Evolutionary conservation across 345 rosid species (phyloP).

Genomic region (Boechera retrofracta): DNA sequence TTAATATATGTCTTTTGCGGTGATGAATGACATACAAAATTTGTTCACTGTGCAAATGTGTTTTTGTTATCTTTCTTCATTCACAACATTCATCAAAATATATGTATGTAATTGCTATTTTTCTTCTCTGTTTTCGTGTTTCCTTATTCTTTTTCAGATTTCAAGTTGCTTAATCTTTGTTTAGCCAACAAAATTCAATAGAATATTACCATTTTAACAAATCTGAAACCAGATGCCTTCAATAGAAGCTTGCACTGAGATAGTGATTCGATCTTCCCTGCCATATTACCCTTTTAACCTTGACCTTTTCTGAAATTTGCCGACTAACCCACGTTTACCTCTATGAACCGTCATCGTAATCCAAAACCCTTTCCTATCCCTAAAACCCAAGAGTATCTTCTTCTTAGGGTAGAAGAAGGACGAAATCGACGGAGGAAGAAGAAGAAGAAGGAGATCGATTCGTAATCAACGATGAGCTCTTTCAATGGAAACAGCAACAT

Average conservation of each 20-base stretch:
- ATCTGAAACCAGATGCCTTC: too few species aligned
- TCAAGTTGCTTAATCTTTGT: background rate
- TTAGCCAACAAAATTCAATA: too few species aligned
- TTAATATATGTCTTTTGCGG: too few species aligned
- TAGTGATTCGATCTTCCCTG: too few species aligned
- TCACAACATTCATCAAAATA: too few species aligned
- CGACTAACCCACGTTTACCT: conserved; percentile 4
- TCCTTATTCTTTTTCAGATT: background rate
- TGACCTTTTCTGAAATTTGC: background rate
- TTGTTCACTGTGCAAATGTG: too few species aligned
- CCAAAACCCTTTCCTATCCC: conserved; percentile 44
- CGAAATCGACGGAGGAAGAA: background rate
- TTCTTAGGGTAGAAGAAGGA: conserved; percentile 1
- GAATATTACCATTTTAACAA: too few species aligned
- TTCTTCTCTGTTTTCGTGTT: too few species aligned
- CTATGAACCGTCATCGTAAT: background rate
- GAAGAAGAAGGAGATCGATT: conserved; percentile 9
- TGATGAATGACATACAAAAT: too few species aligned
- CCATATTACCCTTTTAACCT: conserved; percentile 9
- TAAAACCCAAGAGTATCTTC: conserved; percentile 37
- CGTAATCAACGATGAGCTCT: conserved; percentile 57
- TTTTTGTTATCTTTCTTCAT: too few species aligned
- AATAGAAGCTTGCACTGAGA: too few species aligned
- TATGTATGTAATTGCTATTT: too few species aligned
- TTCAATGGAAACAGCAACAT: conserved; percentile 59